A percentile compares a stretch with the other conserved stretches of the same genome.
phyloP scores from a whole-genome alignment of 2,329 filamentous ascomycete species.

The Diaporthe citri region DNA sequence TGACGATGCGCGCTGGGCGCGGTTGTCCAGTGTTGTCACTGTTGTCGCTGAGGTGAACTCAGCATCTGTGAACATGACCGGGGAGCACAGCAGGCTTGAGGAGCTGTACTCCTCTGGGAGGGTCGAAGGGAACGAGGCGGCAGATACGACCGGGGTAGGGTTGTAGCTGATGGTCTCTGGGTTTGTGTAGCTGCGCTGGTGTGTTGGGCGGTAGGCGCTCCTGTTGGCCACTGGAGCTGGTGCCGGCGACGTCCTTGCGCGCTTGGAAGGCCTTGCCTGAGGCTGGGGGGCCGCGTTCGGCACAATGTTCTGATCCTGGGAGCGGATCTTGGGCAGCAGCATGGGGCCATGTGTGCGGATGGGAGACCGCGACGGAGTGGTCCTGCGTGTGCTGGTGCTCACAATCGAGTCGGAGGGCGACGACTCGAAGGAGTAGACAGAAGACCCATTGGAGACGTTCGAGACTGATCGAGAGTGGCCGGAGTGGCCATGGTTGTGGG shows the following conservation, averaged over 20 bases:
- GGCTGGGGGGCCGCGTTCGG: conserved; percentile 55
- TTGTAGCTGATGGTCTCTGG: conserved; percentile 65
- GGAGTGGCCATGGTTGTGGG: conserved; percentile 45
- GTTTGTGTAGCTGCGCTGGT: conserved; percentile 72
- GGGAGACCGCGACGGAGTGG: conserved; percentile 78
- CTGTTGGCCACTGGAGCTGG: conserved; percentile 49
- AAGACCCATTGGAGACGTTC: conserved; percentile 63
- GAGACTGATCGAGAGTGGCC: conserved; percentile 74
- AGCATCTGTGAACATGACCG: conserved; percentile 65
- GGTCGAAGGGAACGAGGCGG: conserved; percentile 51
- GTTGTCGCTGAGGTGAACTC: conserved; percentile 49
- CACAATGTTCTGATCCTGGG: conserved; percentile 83
- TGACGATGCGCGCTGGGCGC: conserved; percentile 72
- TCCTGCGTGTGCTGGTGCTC: conserved; percentile 69
- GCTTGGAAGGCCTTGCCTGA: conserved; percentile 66
- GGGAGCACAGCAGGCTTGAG: conserved; percentile 73
- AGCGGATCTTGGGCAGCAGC: conserved; percentile 86
- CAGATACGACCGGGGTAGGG: conserved; percentile 51
- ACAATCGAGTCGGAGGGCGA: conserved; percentile 73
- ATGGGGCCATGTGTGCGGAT: conserved; percentile 83
- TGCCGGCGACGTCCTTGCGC: conserved; percentile 67
- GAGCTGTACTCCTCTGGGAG: conserved; percentile 51
- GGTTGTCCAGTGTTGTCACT: conserved; percentile 50
- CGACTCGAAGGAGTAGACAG: conserved; percentile 75
- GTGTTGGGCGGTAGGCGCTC: conserved; percentile 58